Base-by-base conservation (phyloP, 345 rosid genomes). In the Laguncularia racemosa region DNA sequence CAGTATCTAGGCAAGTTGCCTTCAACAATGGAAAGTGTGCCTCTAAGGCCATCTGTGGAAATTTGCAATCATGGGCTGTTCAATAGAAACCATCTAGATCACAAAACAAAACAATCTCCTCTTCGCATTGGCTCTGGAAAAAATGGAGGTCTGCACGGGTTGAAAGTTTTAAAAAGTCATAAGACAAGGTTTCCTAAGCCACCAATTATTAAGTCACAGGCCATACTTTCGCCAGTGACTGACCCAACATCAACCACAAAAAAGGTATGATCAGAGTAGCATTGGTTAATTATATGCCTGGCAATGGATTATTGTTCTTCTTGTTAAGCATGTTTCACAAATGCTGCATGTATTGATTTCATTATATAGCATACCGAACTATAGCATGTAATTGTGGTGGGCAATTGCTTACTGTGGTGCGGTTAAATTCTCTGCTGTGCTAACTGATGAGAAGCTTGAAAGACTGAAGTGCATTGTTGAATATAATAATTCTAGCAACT, bases 191-290 rank as follows among this genome's bases (percentile, higher is more conserved):
- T 33, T 44, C 11, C 26, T 23, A 61, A 46, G 23, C 51, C 63
- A 21, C 52, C 55, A 26, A 40, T 58, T 17, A 56, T 53, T 3
- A 67, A 53, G 26, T 62, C 77, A 4, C 73, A 77, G 44, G 78
- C 83, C 14, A 52, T 79, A 50, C 78, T 84, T 26, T 48, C 62
- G 18, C 91, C 83, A 0, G 72, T 73, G 0, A 65, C 91, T 1
- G 84, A 81, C 65, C 73, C 84, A 6, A 65, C 83, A 16, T 63
- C 78, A 3, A 67, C 73, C 2, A 59, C 61, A 10, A 75, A 71
- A 53, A 84, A 84, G 91, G 89, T 83, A 44, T 40, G 40, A 33
- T 33, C 40, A 33, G 9, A 33, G 9, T 33, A 33, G 40, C 11
- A 33, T 33, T 33, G 6, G 9, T 33, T 33, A 33, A 9, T 33